A percentile compares a stretch with the other conserved stretches of the same genome.
These are phyloP conservation scores for Hamamelis virginiana DNA, from an alignment of 164 flowering plant species.

Conservation along the genomic window DNA sequence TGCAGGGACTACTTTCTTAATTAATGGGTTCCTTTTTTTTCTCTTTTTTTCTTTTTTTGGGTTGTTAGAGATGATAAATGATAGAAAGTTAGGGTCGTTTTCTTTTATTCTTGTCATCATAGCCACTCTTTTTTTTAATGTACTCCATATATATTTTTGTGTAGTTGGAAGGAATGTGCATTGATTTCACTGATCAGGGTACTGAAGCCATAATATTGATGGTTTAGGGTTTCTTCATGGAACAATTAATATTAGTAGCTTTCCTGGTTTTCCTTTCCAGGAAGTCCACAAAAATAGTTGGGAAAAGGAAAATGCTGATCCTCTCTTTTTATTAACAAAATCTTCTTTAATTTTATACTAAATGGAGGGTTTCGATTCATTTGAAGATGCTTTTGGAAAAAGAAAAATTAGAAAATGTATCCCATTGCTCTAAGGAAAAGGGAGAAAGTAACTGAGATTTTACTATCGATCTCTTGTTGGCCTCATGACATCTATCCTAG, in stretches of 20 bases:
- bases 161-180: conserved; percentile 32
- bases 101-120: not conserved
- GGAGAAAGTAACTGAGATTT: not conserved
- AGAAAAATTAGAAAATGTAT: too few species aligned
- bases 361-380: too few species aligned
- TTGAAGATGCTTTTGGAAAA: too few species aligned
- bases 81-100: not conserved
- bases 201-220: conserved; percentile 11
- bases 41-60: not conserved
- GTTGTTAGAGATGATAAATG: not conserved
- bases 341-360: too few species aligned
- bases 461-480: too few species aligned
- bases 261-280: not conserved
- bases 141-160: conserved; percentile 28
- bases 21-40: not conserved
- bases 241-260: conserved; percentile 6
- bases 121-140: conserved; percentile 13
- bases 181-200: conserved; percentile 20
- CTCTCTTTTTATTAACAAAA: too few species aligned
- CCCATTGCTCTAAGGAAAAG: too few species aligned
- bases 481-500: too few species aligned
- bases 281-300: conserved; percentile 14
- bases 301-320: too few species aligned
- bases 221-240: conserved; percentile 10
- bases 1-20: not conserved